These are phyloP conservation scores for Pseudogymnoascus sp. DNA, from an alignment of 2,329 filamentous ascomycete genomes.

Conservation along the genomic window DNA sequence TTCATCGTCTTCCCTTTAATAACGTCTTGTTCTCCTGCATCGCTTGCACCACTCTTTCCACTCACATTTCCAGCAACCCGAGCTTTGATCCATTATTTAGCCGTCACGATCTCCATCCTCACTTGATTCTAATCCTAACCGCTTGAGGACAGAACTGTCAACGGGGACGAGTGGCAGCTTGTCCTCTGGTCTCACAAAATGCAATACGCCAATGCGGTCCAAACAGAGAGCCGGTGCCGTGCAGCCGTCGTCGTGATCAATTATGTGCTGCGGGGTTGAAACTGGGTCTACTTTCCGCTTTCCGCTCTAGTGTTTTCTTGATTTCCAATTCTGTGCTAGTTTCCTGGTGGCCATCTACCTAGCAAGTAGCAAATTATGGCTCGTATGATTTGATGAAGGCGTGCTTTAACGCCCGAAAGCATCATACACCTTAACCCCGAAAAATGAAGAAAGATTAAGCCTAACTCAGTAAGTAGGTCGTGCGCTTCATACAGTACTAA, in stretches of 20 bases:
- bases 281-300: not conserved
- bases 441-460: not conserved
- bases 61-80: slow-evolving; percentile 21
- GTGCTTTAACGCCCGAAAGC: not conserved
- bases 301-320: not conserved
- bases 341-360: not conserved
- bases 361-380: not conserved
- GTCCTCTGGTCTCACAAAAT: slow-evolving; percentile 33
- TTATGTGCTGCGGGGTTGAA: not conserved
- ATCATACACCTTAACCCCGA: not conserved
- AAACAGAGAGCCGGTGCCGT: slow-evolving; percentile 24
- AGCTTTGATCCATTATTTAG: slow-evolving; percentile 38
- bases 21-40: not conserved
- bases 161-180: slow-evolving; percentile 22
- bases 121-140: slow-evolving; percentile 21
- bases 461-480: too few relatives aligned
- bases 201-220: slow-evolving; percentile 39
- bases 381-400: not conserved
- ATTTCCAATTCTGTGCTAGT: not conserved
- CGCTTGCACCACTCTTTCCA: not conserved
- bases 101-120: slow-evolving; percentile 36
- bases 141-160: slow-evolving; percentile 26
- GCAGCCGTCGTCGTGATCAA: not conserved
- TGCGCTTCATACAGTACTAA: too few relatives aligned
- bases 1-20: not conserved